phyloP scores from a whole-genome alignment of 768 basidiomycete species.

The Myochromella boudieri region DNA sequence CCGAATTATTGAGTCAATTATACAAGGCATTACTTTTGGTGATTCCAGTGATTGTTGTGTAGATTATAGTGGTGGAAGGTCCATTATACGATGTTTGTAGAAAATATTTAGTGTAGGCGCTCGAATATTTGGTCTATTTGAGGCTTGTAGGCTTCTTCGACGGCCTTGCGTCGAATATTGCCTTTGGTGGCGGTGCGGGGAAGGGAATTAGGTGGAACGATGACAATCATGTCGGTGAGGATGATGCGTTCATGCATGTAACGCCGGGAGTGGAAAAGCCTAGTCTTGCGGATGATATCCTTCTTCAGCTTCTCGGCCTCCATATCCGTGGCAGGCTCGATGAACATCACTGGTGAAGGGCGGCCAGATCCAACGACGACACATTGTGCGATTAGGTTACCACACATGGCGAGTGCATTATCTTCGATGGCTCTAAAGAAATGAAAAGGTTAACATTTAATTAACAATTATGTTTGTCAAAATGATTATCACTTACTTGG shows the following conservation, averaged over 20 bases:
- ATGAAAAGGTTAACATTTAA: slow-evolving; percentile 8
- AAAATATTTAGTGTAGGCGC: slow-evolving; percentile 10
- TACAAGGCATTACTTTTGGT: no score
- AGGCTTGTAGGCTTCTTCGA: slow-evolving; percentile 62
- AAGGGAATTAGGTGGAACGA: slow-evolving; percentile 64
- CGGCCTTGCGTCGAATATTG: slow-evolving; percentile 75
- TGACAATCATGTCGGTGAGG: slow-evolving; percentile 60
- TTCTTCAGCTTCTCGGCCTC: slow-evolving; percentile 61
- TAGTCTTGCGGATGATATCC: slow-evolving; percentile 71
- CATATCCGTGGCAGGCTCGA: slow-evolving; percentile 59
- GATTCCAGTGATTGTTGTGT: no score
- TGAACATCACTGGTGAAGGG: slow-evolving; percentile 74
- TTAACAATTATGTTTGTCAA: slow-evolving; percentile 3
- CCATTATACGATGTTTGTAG: no score
- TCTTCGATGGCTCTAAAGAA: slow-evolving; percentile 68
- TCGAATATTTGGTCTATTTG: slow-evolving; percentile 61
- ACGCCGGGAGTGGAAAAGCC: slow-evolving; percentile 70
- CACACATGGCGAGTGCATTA: slow-evolving; percentile 66
- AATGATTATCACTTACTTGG: slow-evolving; percentile 42
- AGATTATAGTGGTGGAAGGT: no score
- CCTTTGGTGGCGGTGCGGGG: slow-evolving; percentile 82
- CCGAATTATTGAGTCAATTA: no score
- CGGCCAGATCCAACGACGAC: slow-evolving; percentile 77
- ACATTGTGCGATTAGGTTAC: slow-evolving; percentile 65
- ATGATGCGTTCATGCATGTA: slow-evolving; percentile 81